phyloP scores from a whole-genome alignment of 768 basidiomycete genomes.

The Trametes elegans region DNA sequence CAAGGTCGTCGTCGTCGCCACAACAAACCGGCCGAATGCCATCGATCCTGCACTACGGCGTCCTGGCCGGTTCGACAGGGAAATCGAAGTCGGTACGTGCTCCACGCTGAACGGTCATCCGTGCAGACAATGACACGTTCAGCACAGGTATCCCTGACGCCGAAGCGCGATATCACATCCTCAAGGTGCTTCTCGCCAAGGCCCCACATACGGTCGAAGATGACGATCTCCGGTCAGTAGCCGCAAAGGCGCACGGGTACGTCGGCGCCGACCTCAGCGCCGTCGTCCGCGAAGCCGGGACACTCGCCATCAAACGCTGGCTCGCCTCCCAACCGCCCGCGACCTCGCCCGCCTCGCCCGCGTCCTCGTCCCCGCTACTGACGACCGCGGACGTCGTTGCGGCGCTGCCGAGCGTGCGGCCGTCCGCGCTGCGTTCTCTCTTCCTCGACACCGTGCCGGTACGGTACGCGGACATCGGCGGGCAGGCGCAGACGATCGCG shows the following conservation, averaged over 20 bases:
- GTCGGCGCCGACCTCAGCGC: conserved; percentile 96
- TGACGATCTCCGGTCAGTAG: conserved; percentile 61
- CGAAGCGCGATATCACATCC: conserved; percentile 79
- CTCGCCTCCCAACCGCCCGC: conserved; percentile 33
- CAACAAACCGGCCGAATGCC: conserved; percentile 93
- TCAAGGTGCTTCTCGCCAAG: conserved; percentile 78
- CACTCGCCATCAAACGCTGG: conserved; percentile 86
- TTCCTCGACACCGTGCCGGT: conserved; percentile 85
- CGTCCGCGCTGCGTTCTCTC: conserved; percentile 92
- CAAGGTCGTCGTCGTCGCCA: conserved; percentile 91
- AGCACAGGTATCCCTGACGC: conserved; percentile 81
- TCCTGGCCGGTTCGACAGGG: conserved; percentile 90
- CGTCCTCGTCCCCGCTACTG: conserved; percentile 28
- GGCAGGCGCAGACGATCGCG: conserved; percentile 77
- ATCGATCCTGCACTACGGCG: conserved; percentile 90
- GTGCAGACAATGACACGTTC: neutral
- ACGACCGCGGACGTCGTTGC: conserved; percentile 65
- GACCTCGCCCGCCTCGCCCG: conserved; percentile 16
- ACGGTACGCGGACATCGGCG: conserved; percentile 86
- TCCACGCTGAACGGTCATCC: neutral
- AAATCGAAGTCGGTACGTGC: conserved; percentile 86
- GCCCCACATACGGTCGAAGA: conserved; percentile 72
- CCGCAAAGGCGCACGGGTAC: conserved; percentile 87
- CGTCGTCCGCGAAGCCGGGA: conserved; percentile 90
- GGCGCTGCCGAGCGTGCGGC: conserved; percentile 77